Percentiles rank a stretch among this genome's conserved stretches.
These are phyloP conservation scores for Triticum monococcum DNA, from an alignment of 176 grass and related monocot species.

Conservation along the genomic window DNA sequence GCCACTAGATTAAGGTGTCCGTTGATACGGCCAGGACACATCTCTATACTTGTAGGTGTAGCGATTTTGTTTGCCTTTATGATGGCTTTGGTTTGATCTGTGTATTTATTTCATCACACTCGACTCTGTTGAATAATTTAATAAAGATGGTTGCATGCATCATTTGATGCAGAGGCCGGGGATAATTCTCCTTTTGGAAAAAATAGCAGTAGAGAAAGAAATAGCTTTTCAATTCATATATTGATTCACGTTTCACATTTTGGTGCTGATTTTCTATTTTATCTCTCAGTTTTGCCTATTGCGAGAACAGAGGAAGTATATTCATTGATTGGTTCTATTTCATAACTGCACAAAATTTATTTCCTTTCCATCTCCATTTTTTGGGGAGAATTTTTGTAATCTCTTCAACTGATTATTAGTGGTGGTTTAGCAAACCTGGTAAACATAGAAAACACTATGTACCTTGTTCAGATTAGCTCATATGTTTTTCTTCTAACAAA, in stretches of 20 bases:
- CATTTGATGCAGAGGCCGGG: too few relatives aligned
- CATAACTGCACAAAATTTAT: not conserved
- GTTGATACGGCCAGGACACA: too few relatives aligned
- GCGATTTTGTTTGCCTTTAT: too few relatives aligned
- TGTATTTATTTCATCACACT: too few relatives aligned
- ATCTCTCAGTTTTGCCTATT: not conserved
- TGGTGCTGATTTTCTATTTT: not conserved
- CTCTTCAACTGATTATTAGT: conserved; percentile 69
- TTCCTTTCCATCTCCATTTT: not conserved
- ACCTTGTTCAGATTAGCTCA: not conserved
- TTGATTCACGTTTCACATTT: not conserved
- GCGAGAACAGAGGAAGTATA: not conserved
- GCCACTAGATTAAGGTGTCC: too few relatives aligned
- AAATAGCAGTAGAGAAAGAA: too few relatives aligned
- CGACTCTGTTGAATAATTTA: too few relatives aligned
- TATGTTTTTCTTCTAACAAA: conserved; percentile 45
- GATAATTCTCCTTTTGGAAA: too few relatives aligned
- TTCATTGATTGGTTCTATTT: not conserved
- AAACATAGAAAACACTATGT: conserved; percentile 16
- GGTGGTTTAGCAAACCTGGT: conserved; percentile 90
- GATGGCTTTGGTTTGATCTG: too few relatives aligned
- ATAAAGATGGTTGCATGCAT: too few relatives aligned
- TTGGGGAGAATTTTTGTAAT: conserved; percentile 70
- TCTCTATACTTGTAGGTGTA: too few relatives aligned
- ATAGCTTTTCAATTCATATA: not conserved